phyloP scores from a whole-genome alignment of 2,329 filamentous ascomycete species.

The Madurella mycetomatis region DNA sequence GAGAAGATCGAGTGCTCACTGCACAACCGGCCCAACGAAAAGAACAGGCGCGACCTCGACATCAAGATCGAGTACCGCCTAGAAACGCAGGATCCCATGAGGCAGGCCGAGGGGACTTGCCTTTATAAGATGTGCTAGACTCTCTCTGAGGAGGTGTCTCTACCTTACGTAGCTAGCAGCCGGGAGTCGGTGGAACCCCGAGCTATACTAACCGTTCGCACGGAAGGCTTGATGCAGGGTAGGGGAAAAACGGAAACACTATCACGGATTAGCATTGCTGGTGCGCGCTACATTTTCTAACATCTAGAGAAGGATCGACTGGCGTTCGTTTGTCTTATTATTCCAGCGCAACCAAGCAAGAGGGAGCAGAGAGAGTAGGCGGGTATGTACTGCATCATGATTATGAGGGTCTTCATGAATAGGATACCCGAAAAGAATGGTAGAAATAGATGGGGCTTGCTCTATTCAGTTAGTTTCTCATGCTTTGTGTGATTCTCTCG shows the following conservation, averaged over 20 bases:
- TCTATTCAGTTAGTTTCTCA: too few relatives aligned
- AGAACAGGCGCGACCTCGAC: conserved; percentile 93
- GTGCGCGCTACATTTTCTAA: background rate
- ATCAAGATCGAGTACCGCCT: conserved; percentile 82
- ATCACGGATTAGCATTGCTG: background rate
- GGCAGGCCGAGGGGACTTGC: conserved; percentile 64
- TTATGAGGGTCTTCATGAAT: conserved; percentile 7
- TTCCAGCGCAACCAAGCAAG: background rate
- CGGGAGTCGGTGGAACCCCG: too few relatives aligned
- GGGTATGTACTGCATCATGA: background rate
- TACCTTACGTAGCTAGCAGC: background rate
- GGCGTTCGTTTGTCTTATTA: background rate
- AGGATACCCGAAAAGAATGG: conserved; percentile 12
- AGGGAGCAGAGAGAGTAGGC: background rate
- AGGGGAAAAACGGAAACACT: too few relatives aligned
- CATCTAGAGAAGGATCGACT: background rate
- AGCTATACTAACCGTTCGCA: too few relatives aligned
- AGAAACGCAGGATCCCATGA: conserved; percentile 67
- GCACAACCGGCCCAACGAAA: conserved; percentile 81
- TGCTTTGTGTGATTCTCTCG: too few relatives aligned
- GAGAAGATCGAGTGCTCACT: conserved; percentile 73
- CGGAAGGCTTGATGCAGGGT: too few relatives aligned
- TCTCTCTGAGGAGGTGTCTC: background rate
- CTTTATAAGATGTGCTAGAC: conserved; percentile 73
- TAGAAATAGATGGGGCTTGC: background rate